These are phyloP conservation scores for Scheffersomyces ergatensis DNA, from an alignment of 805 yeast species.

Conservation along the genomic window DNA sequence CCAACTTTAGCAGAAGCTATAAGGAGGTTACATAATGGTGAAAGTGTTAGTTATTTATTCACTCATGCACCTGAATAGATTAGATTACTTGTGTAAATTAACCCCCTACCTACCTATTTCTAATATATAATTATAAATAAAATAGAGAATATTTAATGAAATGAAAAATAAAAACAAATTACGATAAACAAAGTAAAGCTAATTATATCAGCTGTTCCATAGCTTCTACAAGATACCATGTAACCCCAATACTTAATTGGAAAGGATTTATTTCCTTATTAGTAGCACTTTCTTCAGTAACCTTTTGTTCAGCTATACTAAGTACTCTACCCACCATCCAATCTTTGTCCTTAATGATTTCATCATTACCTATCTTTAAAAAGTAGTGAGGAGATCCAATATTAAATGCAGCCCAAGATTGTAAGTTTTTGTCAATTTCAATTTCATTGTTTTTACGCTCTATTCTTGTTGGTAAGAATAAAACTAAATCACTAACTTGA, in stretches of 20 bases:
- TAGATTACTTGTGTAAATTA: neutral
- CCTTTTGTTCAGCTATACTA: constrained; percentile 52
- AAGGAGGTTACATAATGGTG: constrained; percentile 84
- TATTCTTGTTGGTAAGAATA: constrained; percentile 77
- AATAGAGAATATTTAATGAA: neutral
- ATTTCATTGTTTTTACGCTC: constrained; percentile 21
- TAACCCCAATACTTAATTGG: constrained; percentile 55
- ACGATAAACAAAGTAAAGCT: neutral
- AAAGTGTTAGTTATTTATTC: constrained; percentile 76
- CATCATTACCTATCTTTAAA: constrained; percentile 44
- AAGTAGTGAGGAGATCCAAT: constrained; percentile 84
- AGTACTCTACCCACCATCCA: constrained; percentile 79
- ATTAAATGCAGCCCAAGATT: constrained; percentile 94
- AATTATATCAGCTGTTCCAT: constrained; percentile 26
- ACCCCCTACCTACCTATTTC: neutral
- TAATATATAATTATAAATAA: neutral
- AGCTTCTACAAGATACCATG: constrained; percentile 66
- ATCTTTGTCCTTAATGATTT: constrained; percentile 47
- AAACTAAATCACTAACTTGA: constrained; percentile 70
- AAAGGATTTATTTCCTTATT: constrained; percentile 55
- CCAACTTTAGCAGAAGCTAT: constrained; percentile 78
- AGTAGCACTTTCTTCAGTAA: constrained; percentile 42
- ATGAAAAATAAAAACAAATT: neutral
- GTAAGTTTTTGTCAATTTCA: neutral
- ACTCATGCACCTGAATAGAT: constrained; percentile 54